Base-by-base conservation (phyloP, 768 basidiomycete genomes). In the Dioszegia hungarica region DNA sequence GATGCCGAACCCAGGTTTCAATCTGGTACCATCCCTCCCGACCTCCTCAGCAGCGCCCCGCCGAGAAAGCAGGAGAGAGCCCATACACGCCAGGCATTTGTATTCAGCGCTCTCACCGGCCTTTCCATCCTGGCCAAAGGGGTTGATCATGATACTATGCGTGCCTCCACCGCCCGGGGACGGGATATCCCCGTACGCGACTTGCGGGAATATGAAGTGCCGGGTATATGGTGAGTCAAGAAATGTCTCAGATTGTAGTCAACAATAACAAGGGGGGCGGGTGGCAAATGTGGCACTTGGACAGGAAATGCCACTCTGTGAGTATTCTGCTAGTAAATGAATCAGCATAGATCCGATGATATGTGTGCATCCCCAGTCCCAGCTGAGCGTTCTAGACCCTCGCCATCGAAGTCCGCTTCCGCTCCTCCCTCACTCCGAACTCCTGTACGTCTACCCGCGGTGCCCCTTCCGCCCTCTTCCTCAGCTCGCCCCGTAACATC, bases 401-500 rank as follows among this genome's bases (percentile, higher is more conserved):
- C n/a, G 40, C 25, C 8, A 25, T 33, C 33, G 20, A 6, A n/a
- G 24, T 2, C 54, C 54, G 29, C n/a, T 24, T 45, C 29, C 44
- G 33, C 54, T 47, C 56, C 28, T 47, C 59, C 41, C 46, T 47
- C 5, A 64, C 66, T 1, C 64, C 66, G 51, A 67, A 66, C 47
- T 73, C 71, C 45, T 54, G 46, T 5, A 73, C 64, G 12, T 34
- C 38, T 3, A 69, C 57, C 15, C 39, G 34, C 33, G 51, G 56
- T 9, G 59, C 59, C 0, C 63, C 68, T 6, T 56, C 41, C 19
- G 55, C 48, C 52, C 64, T 29, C 43, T 59, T 56, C 50, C 60
- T 64, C 28, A 71, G 56, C 37, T 75, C 73, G 12, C 67, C 64
- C 19, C 66, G 48, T 36, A 75, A 58, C 63, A 70, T 70, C 20